A percentile compares a stretch with the other conserved stretches of the same genome.
Conservation (phyloP, 2,329 filamentous ascomycete genomes). For the Pseudocercospora cruenta region DNA sequence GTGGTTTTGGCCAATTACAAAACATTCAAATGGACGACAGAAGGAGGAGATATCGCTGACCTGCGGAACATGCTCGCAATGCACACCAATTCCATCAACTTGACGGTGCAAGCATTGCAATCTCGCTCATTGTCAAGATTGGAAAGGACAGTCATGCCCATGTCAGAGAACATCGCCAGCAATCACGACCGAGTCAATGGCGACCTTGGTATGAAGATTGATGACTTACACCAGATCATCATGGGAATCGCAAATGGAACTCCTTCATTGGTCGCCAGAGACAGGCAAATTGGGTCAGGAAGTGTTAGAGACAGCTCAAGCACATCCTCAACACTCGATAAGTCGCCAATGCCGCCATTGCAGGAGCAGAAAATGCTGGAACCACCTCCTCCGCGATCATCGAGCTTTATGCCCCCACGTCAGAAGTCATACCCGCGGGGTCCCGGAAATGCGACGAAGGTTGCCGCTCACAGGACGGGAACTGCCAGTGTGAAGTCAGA, state of each 20-base stretch:
- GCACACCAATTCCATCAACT: constrained; percentile 46
- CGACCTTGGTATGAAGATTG: constrained; percentile 34
- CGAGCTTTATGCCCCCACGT: constrained; percentile 20
- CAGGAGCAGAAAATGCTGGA: constrained; percentile 10
- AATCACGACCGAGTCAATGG: constrained; percentile 36
- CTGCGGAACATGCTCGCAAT: constrained; percentile 47
- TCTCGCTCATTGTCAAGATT: constrained; percentile 43
- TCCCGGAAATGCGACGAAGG: constrained; percentile 7
- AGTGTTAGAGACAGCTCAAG: constrained; percentile 24
- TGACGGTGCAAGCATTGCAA: constrained; percentile 48
- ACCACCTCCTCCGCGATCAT: constrained; percentile 18
- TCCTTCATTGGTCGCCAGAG: constrained; percentile 22
- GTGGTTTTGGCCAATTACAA: constrained; percentile 47
- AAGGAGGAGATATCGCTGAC: constrained; percentile 46
- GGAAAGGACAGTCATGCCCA: constrained; percentile 38
- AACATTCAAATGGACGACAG: constrained; percentile 51
- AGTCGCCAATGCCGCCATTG: background rate
- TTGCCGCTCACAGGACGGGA: constrained; percentile 4
- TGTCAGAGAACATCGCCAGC: constrained; percentile 38
- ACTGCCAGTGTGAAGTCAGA: constrained; percentile 10
- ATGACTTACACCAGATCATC: constrained; percentile 36
- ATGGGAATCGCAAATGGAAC: constrained; percentile 33
- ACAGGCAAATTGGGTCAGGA: constrained; percentile 18
- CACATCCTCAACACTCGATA: constrained; percentile 9
- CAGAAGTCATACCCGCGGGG: constrained; percentile 7